phyloP scores from a whole-genome alignment of 2,329 filamentous ascomycete genomes.

The Aureobasidium pullulans region DNA sequence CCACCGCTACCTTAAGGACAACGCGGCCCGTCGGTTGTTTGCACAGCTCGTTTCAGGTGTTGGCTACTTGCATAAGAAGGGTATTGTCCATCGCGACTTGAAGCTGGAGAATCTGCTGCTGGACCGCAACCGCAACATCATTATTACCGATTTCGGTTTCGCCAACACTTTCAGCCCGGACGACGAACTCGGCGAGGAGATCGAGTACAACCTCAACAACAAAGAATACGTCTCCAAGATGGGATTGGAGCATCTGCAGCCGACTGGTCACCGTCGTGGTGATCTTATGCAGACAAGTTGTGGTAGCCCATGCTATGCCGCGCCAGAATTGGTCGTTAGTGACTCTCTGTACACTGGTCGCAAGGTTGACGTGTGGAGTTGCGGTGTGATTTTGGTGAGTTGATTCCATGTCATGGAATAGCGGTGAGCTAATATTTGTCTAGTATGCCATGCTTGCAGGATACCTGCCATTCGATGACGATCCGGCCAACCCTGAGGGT shows the following conservation, averaged over 20 bases:
- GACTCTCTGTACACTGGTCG: slow-evolving; percentile 94
- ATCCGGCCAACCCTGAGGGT: slow-evolving; percentile 94
- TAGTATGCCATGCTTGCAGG: slow-evolving; percentile 98
- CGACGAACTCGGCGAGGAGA: slow-evolving; percentile 83
- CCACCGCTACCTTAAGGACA: slow-evolving; percentile 92
- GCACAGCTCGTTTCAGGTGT: slow-evolving; percentile 94
- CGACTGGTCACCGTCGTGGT: slow-evolving; percentile 69
- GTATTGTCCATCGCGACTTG: slow-evolving; percentile 93
- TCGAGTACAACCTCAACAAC: slow-evolving; percentile 79
- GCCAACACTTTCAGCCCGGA: slow-evolving; percentile 91
- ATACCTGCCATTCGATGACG: slow-evolving; percentile 95
- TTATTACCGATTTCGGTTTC: slow-evolving; percentile 98
- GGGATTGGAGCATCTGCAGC: slow-evolving; percentile 66
- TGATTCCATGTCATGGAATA: slow-evolving; percentile 18
- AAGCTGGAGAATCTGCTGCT: slow-evolving; percentile 94
- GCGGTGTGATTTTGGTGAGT: slow-evolving; percentile 90
- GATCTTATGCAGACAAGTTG: slow-evolving; percentile 99
- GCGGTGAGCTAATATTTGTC: slow-evolving; percentile 14
- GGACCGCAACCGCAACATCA: slow-evolving; percentile 96
- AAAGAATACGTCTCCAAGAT: slow-evolving; percentile 80
- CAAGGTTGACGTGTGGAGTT: slow-evolving; percentile 99
- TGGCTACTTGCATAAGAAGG: slow-evolving; percentile 96
- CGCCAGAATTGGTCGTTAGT: slow-evolving; percentile 92
- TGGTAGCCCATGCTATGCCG: slow-evolving; percentile 95
- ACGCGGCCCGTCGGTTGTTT: slow-evolving; percentile 81